Percentiles rank a stretch among this genome's conserved stretches.
These are phyloP conservation scores for Mixia osmundae DNA, from an alignment of 1,284 basidiomycete species.

Conservation along the genomic window DNA sequence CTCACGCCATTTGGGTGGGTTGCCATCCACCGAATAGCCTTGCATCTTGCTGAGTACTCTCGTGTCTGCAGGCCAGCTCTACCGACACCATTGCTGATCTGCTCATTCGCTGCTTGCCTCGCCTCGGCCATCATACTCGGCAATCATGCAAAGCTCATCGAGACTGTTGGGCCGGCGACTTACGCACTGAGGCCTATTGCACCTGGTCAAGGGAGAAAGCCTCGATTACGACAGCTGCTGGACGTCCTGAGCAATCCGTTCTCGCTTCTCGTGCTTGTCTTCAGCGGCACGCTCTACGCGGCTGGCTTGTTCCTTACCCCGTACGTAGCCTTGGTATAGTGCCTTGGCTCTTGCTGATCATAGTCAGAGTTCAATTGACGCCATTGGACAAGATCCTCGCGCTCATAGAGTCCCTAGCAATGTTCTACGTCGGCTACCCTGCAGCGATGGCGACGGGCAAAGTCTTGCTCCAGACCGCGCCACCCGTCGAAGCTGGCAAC, in stretches of 20 bases:
- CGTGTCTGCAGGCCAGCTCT: no score
- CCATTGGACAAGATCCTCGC: slow-evolving; percentile 48
- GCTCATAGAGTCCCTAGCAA: slow-evolving; percentile 42
- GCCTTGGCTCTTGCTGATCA: background rate
- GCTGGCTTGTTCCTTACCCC: slow-evolving; percentile 4
- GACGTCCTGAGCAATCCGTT: slow-evolving; percentile 26
- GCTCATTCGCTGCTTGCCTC: slow-evolving; percentile 25
- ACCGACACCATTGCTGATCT: slow-evolving; percentile 36
- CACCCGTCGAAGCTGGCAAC: slow-evolving; percentile 28
- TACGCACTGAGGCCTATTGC: slow-evolving; percentile 6
- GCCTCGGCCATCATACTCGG: slow-evolving; percentile 33
- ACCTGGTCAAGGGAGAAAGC: background rate
- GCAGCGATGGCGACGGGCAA: slow-evolving; percentile 53
- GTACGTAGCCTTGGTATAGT: slow-evolving; percentile 1
- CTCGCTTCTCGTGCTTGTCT: slow-evolving; percentile 23
- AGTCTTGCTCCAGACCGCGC: slow-evolving; percentile 65
- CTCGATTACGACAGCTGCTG: slow-evolving; percentile 8
- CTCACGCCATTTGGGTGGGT: no score
- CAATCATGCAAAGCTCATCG: slow-evolving; percentile 43
- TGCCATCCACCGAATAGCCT: no score
- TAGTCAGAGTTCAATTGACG: slow-evolving; percentile 24
- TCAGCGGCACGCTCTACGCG: slow-evolving; percentile 11
- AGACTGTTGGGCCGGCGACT: slow-evolving; percentile 15
- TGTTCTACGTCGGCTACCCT: slow-evolving; percentile 55
- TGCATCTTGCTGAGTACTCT: no score